phyloP scores from a whole-genome alignment of 164 flowering plant species.

The Aristolochia contorta region DNA sequence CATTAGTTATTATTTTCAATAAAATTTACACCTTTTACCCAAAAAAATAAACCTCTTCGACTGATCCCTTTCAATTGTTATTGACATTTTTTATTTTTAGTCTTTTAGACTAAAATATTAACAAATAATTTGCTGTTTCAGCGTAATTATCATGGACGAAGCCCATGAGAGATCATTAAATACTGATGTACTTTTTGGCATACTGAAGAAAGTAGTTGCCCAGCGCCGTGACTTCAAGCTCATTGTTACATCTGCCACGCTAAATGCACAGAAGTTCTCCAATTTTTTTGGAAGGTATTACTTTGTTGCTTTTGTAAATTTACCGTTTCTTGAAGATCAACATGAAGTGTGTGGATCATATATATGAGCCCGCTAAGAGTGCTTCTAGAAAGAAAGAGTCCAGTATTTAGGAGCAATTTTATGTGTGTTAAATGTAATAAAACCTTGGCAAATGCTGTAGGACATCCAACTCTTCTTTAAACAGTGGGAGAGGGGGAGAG shows the following conservation, averaged over 20 bases:
- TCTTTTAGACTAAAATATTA: not conserved
- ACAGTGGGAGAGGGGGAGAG: too few species aligned
- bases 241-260: slow-evolving; percentile 96
- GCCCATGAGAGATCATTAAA: slow-evolving; percentile 95
- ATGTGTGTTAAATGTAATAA: too few species aligned
- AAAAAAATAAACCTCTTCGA: too few species aligned
- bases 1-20: too few species aligned
- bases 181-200: slow-evolving; percentile 96
- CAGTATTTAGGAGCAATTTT: too few species aligned
- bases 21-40: too few species aligned
- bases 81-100: not conserved
- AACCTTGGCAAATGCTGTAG: too few species aligned
- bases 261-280: slow-evolving; percentile 93
- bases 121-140: slow-evolving; percentile 12
- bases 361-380: too few species aligned
- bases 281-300: slow-evolving; percentile 86
- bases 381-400: too few species aligned
- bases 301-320: not conserved
- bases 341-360: not conserved
- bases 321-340: not conserved
- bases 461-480: too few species aligned
- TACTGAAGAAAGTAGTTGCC: slow-evolving; percentile 90
- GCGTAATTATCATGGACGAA: slow-evolving; percentile 94
- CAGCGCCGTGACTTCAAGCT: slow-evolving; percentile 95
- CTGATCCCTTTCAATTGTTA: too few species aligned